Base-by-base conservation (phyloP, 495 filamentous ascomycete species). In the Talaromyces proteolyticus region DNA sequence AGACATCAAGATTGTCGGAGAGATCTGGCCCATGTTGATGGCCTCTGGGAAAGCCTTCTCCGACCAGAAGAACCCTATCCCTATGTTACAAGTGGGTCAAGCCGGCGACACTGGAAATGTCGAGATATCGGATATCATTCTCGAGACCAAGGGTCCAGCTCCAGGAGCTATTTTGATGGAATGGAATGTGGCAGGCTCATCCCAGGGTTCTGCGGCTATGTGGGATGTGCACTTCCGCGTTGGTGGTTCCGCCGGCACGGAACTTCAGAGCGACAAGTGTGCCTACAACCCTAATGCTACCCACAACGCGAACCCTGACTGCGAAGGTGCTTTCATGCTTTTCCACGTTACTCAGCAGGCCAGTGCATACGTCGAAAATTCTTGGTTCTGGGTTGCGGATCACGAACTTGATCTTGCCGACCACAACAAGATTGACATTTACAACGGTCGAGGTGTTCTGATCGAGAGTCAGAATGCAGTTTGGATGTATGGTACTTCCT, bases 351-450 rank as follows among this genome's bases (percentile, higher is more conserved):
- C 88, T 4, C 58, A 76, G 41, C 72, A 80, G 21, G 88, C 78
- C 5, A 84, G 79, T 47, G 78, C 84, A 14, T 95, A 95, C 65
- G 67, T 95, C 42, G 92, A 96, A 70, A 96, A 97, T 68, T 82
- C 80, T 39, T 97, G 92, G 92, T 87, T 86, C 66, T 97, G 92
- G 92, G 89, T 91, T 22, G 82, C 92, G 2, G 92, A 97, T 65
- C 92, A 97, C 72, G 87, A 89, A 53, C 84, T 97, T 37, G 92
- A 96, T 62, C 78, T 81, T 3, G 40, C 66, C 6, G 85, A 87
- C 58, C 80, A 88, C 68, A 80, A 79, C 52, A 92, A 96, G 67
- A 86, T 95, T 66, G 87, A 93, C 66, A 79, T 97, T 56, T 97
- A 85, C 75, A 95, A 88, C 59, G 92, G 90, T 40, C 87, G 92